Evolutionary conservation across 805 yeast genomes (phyloP), one percentile per base, ranked within the genome.

Genomic region (Hermanozyma aechmeae): DNA sequence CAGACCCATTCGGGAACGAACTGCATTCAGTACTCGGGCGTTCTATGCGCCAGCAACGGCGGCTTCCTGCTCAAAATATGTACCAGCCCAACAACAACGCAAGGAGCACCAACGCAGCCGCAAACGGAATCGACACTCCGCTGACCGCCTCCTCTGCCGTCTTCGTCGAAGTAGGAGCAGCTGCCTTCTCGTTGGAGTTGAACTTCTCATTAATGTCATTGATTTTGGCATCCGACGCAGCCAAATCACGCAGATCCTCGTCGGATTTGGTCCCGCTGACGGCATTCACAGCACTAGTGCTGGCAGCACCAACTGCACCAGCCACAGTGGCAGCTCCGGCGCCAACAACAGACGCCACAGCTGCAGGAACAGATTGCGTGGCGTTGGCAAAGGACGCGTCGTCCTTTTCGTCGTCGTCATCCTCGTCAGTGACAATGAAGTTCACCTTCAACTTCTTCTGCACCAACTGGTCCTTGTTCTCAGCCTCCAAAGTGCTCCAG

Each of bases 401-500:
- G 25, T 39, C 42, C 17, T 29, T 30, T 13, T 36, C 32, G 22
- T 35, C 43, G 13, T 36, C 32, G 22, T 35, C 43, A 24, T 45
- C 48, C 26, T 49, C 53, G 31, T 46, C 55, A 29, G 50, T 49
- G 33, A 64, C 43, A 23, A 61, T 46, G 45, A 73, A 76, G 47
- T 61, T 67, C 31, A 81, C 89, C 55, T 71, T 73, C 53, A 73
- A 73, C 60, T 75, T 80, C 60, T 71, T 79, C 45, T 78, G 71
- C 22, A 67, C 61, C 31, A 76, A 65, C 40, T 67, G 67, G 17
- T 62, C 52, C 50, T 74, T 71, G 54, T 62, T 65, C 50, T 67
- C 68, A 20, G 69, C 51, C 51, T 79, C 87, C 50, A 85, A 67
- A 31, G 68, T 61, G n/a, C 79, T 48, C 96, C 96, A 86, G 45